Evolutionary conservation across 2,329 filamentous ascomycete genomes (phyloP).

Genomic region (Verticillium nubilum): DNA sequence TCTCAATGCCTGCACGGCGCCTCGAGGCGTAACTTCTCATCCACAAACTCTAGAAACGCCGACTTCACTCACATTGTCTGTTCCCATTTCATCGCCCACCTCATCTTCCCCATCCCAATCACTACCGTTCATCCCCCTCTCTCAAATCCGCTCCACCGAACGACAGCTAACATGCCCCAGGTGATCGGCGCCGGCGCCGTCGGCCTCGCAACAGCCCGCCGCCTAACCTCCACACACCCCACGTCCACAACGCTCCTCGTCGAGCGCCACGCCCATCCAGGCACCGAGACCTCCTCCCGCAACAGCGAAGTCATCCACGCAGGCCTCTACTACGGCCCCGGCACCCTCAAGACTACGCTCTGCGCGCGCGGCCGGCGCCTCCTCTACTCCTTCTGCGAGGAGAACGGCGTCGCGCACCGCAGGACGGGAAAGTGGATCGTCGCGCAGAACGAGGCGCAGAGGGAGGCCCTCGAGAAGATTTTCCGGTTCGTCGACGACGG

Average conservation of each 20-base stretch:
- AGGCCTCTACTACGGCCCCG: conserved; percentile 79
- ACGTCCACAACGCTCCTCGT: conserved; percentile 67
- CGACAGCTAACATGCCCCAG: conserved; percentile 19
- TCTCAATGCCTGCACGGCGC: neutral
- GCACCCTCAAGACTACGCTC: conserved; percentile 74
- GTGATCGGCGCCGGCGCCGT: conserved; percentile 61
- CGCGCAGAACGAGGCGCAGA: conserved; percentile 71
- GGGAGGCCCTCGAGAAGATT: conserved; percentile 51
- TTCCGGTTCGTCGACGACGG: conserved; percentile 34
- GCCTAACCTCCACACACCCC: conserved; percentile 56
- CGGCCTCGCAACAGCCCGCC: conserved; percentile 72
- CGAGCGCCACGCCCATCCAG: conserved; percentile 69
- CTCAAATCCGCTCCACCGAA: neutral
- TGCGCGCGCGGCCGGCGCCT: conserved; percentile 73
- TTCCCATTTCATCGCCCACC: neutral
- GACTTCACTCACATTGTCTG: conserved; percentile 44
- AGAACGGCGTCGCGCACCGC: conserved; percentile 61
- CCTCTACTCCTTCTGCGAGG: conserved; percentile 72
- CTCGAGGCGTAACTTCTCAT: conserved; percentile 24
- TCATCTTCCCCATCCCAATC: neutral
- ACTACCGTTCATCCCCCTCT: conserved; percentile 2
- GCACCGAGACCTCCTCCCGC: conserved; percentile 81
- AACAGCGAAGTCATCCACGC: conserved; percentile 97
- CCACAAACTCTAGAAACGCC: conserved; percentile 21
- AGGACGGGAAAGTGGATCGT: conserved; percentile 93